Percentiles rank a stretch among this genome's conserved stretches.
Evolutionary conservation across 495 filamentous ascomycete species (phyloP).

Genomic region (Copromyces sp.): DNA sequence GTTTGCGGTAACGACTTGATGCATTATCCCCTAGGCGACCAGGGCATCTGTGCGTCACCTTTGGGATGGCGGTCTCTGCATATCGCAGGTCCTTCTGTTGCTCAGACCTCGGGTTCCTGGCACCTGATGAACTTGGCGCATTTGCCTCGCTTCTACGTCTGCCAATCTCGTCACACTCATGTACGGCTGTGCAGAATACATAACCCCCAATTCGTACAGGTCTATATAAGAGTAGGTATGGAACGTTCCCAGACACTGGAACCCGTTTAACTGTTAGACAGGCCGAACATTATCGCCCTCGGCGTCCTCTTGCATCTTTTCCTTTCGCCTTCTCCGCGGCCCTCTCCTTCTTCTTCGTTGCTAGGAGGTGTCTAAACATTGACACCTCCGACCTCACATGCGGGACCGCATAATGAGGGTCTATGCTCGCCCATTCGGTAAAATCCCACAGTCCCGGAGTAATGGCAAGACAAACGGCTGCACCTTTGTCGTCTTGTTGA

Average conservation of each 20-base stretch:
- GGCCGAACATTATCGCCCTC: neutral
- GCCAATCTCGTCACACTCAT: neutral
- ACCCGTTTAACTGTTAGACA: neutral
- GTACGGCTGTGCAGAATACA: neutral
- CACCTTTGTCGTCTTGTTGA: neutral
- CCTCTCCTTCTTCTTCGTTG: neutral
- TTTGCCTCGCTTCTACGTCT: neutral
- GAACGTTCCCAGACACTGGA: neutral
- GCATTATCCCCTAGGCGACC: neutral
- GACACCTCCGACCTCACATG: neutral
- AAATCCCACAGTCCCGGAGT: neutral
- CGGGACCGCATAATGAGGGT: neutral
- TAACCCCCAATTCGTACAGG: neutral
- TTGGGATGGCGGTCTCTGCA: neutral
- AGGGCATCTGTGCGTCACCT: neutral
- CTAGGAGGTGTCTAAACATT: neutral
- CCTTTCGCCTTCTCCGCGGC: neutral
- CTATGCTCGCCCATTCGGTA: neutral
- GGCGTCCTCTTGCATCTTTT: neutral
- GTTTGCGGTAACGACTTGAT: neutral
- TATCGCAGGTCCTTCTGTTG: neutral
- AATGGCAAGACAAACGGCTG: neutral
- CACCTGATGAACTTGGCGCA: neutral
- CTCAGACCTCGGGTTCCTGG: neutral
- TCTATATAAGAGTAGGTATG: neutral